Conservation (phyloP, 2,329 filamentous ascomycete genomes). For the Fusarium sp. region DNA sequence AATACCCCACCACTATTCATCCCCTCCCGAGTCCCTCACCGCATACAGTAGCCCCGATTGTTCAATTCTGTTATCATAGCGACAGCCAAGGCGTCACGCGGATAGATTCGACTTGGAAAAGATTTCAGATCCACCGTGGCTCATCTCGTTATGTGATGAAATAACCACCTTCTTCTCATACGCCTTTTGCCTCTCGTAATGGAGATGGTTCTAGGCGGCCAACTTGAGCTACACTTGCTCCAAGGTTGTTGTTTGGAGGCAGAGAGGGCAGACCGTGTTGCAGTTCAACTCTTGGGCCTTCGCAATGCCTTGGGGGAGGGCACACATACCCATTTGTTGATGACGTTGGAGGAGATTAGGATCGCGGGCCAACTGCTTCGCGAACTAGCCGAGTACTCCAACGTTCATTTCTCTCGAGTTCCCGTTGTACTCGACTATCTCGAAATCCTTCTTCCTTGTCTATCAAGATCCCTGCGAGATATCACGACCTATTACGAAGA, state of each 20-base stretch:
- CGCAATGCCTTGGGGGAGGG: conserved; percentile 58
- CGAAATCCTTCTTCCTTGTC: conserved; percentile 67
- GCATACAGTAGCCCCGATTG: conserved; percentile 36
- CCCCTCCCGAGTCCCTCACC: conserved; percentile 25
- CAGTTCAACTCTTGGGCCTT: conserved; percentile 62
- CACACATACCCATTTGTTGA: conserved; percentile 61
- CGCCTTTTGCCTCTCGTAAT: conserved; percentile 41
- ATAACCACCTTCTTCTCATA: conserved; percentile 22
- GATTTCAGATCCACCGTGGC: conserved; percentile 12
- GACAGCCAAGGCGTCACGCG: neutral
- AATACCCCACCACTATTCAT: conserved; percentile 17
- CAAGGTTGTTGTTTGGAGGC: conserved; percentile 68
- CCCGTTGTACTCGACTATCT: conserved; percentile 67
- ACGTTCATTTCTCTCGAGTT: conserved; percentile 63
- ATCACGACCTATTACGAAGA: conserved; percentile 66
- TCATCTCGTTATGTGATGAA: conserved; percentile 38
- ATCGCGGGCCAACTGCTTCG: conserved; percentile 61
- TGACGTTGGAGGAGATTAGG: conserved; percentile 62
- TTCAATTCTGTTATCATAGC: conserved; percentile 16
- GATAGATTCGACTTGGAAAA: neutral
- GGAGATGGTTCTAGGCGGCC: conserved; percentile 48
- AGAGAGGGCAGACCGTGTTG: conserved; percentile 63
- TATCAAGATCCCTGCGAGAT: conserved; percentile 65
- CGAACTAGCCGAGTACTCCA: conserved; percentile 66
- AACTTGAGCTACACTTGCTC: conserved; percentile 57